Conservation (phyloP, 495 filamentous ascomycete genomes). For the Podospora anserina region DNA sequence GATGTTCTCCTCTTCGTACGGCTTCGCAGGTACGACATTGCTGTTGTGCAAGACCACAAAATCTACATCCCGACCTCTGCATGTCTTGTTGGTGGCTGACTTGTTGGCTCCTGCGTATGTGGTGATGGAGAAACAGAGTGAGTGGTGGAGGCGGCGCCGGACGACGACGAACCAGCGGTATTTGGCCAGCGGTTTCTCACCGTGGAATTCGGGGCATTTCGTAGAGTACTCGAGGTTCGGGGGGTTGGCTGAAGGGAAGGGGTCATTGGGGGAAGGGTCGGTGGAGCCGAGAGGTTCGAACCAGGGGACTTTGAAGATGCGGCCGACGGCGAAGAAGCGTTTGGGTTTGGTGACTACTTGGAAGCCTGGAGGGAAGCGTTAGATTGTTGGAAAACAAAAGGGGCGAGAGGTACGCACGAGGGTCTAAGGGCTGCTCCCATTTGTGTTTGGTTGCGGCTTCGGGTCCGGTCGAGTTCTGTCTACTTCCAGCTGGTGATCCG, state of each 20-base stretch:
- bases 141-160: conserved; percentile 27
- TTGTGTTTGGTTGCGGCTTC: neutral
- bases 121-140: conserved; percentile 36
- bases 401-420: conserved; percentile 14
- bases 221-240: conserved; percentile 14
- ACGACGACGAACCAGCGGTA: conserved; percentile 38
- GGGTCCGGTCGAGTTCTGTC: neutral
- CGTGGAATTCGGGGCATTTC: conserved; percentile 22
- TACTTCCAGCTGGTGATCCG: too few relatives aligned
- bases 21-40: conserved; percentile 23
- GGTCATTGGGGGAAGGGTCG: neutral
- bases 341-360: conserved; percentile 32
- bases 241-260: neutral
- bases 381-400: neutral
- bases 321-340: conserved; percentile 41
- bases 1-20: conserved; percentile 28
- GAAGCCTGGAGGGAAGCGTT: conserved; percentile 19
- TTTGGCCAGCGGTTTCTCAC: conserved; percentile 23
- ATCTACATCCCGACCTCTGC: conserved; percentile 18
- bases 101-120: conserved; percentile 17
- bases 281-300: conserved; percentile 27
- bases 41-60: conserved; percentile 31
- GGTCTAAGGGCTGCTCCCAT: conserved; percentile 12
- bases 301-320: conserved; percentile 37
- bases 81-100: conserved; percentile 1